These are phyloP conservation scores for Dothideomycetes sp. DNA, from an alignment of 2,329 filamentous ascomycete genomes.

Conservation along the genomic window DNA sequence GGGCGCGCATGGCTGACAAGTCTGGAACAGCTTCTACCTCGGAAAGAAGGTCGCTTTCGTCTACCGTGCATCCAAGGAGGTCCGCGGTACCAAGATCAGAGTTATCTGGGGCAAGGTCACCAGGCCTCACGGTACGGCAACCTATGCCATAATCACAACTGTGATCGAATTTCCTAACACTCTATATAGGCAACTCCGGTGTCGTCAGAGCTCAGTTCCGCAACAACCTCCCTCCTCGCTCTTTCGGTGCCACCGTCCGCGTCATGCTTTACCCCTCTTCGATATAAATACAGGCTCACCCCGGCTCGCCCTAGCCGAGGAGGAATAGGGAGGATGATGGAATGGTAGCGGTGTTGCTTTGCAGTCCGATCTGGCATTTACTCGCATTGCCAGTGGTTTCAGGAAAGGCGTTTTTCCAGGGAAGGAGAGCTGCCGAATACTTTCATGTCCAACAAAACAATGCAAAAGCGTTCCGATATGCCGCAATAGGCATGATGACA, in stretches of 20 bases:
- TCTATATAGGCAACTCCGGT: slow-evolving; percentile 73
- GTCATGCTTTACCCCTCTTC: slow-evolving; percentile 30
- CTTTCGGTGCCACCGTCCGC: slow-evolving; percentile 59
- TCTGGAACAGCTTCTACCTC: slow-evolving; percentile 63
- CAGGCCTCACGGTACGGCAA: slow-evolving; percentile 69
- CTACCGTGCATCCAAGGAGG: slow-evolving; percentile 90
- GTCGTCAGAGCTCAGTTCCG: slow-evolving; percentile 97
- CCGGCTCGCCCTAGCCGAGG: slow-evolving; percentile 2
- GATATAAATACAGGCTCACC: slow-evolving; percentile 20
- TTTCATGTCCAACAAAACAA: slow-evolving; percentile 9
- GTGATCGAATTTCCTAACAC: slow-evolving; percentile 12
- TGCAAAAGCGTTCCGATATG: slow-evolving; percentile 9
- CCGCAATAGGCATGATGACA: slow-evolving; percentile 9
- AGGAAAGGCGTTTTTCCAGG: slow-evolving; percentile 9
- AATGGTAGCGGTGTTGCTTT: slow-evolving; percentile 8
- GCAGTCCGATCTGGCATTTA: slow-evolving; percentile 7
- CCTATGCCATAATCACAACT: slow-evolving; percentile 9
- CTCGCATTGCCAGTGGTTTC: slow-evolving; percentile 6
- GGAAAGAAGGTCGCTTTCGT: slow-evolving; percentile 99
- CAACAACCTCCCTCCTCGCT: slow-evolving; percentile 89
- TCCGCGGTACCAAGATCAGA: slow-evolving; percentile 95
- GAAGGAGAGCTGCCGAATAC: slow-evolving; percentile 9
- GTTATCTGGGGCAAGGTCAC: slow-evolving; percentile 99
- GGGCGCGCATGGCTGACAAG: too few species aligned
- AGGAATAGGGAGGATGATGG: slow-evolving; percentile 7